phyloP scores from a whole-genome alignment of 2,329 filamentous ascomycete genomes.

The Alternaria ethzedia region DNA sequence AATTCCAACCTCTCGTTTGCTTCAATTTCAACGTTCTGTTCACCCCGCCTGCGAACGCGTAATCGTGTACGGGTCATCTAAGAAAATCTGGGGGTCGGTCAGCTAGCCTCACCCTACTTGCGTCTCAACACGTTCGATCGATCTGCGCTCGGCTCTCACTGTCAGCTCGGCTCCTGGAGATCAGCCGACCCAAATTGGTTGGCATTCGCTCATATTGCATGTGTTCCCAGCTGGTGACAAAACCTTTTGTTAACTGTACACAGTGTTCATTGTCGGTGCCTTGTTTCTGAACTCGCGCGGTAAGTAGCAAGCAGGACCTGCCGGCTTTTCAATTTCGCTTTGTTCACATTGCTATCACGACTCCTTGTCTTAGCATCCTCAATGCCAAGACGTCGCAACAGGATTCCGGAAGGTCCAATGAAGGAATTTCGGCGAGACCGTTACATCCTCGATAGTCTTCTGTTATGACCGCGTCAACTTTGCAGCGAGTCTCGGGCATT shows the following conservation, averaged over 20 bases:
- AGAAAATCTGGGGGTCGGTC: slow-evolving; percentile 7
- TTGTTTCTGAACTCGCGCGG: background rate
- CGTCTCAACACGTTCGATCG: slow-evolving; percentile 23
- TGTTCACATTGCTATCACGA: background rate
- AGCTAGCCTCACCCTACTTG: slow-evolving; percentile 11
- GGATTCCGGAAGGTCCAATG: background rate
- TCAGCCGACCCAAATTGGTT: slow-evolving; percentile 1
- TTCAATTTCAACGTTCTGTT: slow-evolving; percentile 7
- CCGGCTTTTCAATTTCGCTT: slow-evolving; percentile 7
- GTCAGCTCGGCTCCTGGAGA: slow-evolving; percentile 2
- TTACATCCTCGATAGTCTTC: slow-evolving; percentile 3
- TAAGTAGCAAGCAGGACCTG: background rate
- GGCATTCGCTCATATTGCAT: background rate
- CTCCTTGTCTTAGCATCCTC: slow-evolving; percentile 8
- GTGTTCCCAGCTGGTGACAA: background rate
- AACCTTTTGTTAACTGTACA: background rate
- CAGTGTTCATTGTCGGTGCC: background rate
- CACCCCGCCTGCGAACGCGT: slow-evolving; percentile 24
- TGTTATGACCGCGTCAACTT: background rate
- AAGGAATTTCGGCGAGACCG: slow-evolving; percentile 1
- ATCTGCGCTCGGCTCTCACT: slow-evolving; percentile 1
- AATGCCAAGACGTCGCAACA: background rate
- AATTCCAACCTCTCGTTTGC: slow-evolving; percentile 18
- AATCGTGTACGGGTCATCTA: slow-evolving; percentile 7
- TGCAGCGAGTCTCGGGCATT: background rate